Evolutionary conservation across 177 flowering plant genomes (phyloP), one percentile per base, ranked within the genome.

Genomic region (Telopea speciosissima): DNA sequence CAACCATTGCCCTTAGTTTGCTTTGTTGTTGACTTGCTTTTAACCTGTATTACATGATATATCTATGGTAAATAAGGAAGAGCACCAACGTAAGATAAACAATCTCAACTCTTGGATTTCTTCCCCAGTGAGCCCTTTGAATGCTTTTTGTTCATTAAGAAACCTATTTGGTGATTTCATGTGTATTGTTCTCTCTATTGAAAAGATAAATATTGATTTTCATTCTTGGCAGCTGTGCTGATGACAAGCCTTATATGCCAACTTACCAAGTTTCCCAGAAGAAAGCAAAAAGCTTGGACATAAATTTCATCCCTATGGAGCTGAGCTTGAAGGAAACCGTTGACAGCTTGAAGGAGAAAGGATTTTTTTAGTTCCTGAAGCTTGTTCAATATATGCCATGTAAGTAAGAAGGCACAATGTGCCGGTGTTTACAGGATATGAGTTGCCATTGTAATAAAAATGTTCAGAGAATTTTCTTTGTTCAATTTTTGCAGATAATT

Each of bases 281-380:
- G 69, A 87, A 73, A 68, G 77, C 83, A 6, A 78, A 81, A 66
- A 78, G 76, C 70, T 77, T 91, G 78, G 97, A 93, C 23, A 68
- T 88, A 12, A 75, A 86, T 13, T 85, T 64, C 80, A 86, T 71
- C 74, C 86, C 91, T 1, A 52, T 86, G 33, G 82, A 87, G 40
- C 81, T 77, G 62, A 80, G 86, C 82, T 65, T 91, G 63, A 87
- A 86, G 86, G 92, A 88, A 67, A 89, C 92, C 0, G 82, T 89
- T 31, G 93, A 91, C 72, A 79, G 90, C 85, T 80, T 91, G 83
- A 89, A 83, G 82, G 91, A 88, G 78, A 91, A 89, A 75, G 71
- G 62, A 1, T 77, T 88, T 62, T n/a, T 54, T 79, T 58, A 77
- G 70, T 21, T 71, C 78, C 23, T n/a, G 61, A 58, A 16, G 10